A percentile compares a stretch with the other conserved stretches of the same genome.
Conservation (phyloP, 371 early-diverging fungal genomes). For the Mortierella sp. region DNA sequence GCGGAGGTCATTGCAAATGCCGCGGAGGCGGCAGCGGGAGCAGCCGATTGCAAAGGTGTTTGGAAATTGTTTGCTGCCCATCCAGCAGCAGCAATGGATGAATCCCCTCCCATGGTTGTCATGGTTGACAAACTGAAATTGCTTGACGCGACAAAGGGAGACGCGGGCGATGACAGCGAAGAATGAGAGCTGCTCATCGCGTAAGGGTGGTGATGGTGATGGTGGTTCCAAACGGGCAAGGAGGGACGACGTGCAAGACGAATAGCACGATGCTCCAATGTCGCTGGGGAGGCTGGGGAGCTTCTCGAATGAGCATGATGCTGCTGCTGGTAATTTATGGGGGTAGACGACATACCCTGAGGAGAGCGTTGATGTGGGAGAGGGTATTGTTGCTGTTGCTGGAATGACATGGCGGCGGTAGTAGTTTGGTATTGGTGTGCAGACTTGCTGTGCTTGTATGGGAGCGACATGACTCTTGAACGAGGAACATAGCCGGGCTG, state of each 20-base stretch:
- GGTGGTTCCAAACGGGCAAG: conserved; percentile 30
- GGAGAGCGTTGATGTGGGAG: neutral
- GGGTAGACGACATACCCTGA: neutral
- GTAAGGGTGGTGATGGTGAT: conserved; percentile 17
- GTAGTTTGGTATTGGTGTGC: conserved; percentile 1
- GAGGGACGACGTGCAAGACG: conserved; percentile 32
- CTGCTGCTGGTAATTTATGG: neutral
- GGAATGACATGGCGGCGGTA: neutral
- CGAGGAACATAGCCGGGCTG: conserved; percentile 78
- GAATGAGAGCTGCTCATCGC: conserved; percentile 6
- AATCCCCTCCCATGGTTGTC: neutral
- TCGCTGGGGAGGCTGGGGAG: conserved; percentile 44
- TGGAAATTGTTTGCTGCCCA: neutral
- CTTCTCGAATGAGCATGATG: conserved; percentile 20
- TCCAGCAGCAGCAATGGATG: neutral
- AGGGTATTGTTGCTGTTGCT: neutral
- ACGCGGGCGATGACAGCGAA: neutral
- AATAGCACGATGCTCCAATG: conserved; percentile 26
- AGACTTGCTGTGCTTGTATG: conserved; percentile 9
- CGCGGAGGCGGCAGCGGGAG: neutral
- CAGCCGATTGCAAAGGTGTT: neutral
- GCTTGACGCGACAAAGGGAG: neutral
- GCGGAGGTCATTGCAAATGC: neutral
- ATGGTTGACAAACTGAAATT: neutral
- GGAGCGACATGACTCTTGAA: conserved; percentile 62